These are phyloP conservation scores for Gamsiella multidivaricata DNA, from an alignment of 192 early-diverging fungal species.

Conservation along the genomic window DNA sequence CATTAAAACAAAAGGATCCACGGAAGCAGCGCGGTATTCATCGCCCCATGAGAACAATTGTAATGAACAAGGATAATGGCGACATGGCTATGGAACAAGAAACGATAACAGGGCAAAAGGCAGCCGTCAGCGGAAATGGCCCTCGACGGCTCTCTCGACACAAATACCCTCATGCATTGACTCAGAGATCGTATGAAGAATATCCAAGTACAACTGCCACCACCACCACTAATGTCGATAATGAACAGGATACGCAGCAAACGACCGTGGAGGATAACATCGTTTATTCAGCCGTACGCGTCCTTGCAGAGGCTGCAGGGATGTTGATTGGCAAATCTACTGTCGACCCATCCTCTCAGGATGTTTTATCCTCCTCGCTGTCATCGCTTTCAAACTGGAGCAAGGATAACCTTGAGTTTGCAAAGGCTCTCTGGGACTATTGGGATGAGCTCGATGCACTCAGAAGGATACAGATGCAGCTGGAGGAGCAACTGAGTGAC, in stretches of 20 bases:
- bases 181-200: not conserved
- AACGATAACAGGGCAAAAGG: no score
- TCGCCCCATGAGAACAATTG: no score
- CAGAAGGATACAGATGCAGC: constrained; percentile 8
- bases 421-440: constrained; percentile 21
- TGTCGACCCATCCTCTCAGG: not conserved
- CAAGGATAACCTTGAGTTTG: constrained; percentile 8
- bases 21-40: no score
- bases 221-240: not conserved
- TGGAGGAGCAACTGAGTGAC: constrained; percentile 2
- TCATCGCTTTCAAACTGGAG: constrained; percentile 7
- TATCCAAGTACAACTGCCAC: not conserved
- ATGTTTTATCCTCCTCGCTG: not conserved
- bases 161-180: constrained; percentile 2
- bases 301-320: not conserved
- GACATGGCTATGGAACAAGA: no score
- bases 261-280: not conserved
- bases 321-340: not conserved
- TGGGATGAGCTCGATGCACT: constrained; percentile 19
- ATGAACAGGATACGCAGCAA: not conserved
- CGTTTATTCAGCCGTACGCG: not conserved
- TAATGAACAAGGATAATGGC: no score
- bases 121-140: no score
- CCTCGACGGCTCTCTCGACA: constrained; percentile 1
- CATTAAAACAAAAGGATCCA: no score